Percentiles rank a stretch among this genome's conserved stretches.
These are phyloP conservation scores for Monosporascus sp. DNA, from an alignment of 2,329 filamentous ascomycete genomes.

Conservation along the genomic window DNA sequence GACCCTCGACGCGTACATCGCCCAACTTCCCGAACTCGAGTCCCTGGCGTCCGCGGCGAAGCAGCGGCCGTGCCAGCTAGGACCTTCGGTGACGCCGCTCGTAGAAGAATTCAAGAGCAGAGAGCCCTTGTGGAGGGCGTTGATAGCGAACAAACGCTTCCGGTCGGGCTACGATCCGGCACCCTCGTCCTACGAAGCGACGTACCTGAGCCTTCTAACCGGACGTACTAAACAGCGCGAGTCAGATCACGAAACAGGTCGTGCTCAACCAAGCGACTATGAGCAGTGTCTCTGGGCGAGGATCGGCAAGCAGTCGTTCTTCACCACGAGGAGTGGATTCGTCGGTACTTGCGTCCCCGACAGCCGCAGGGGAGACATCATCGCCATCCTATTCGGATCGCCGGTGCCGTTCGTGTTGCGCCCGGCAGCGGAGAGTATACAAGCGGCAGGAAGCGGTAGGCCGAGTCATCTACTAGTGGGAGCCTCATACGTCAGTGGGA, in stretches of 20 bases:
- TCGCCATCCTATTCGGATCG: constrained; percentile 6
- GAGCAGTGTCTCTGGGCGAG: not conserved
- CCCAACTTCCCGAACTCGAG: not conserved
- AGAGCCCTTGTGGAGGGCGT: constrained; percentile 1
- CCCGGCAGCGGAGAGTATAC: not conserved
- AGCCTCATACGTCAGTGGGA: constrained; percentile 4
- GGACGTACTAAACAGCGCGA: not conserved
- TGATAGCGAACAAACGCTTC: constrained; percentile 1
- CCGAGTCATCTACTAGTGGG: constrained; percentile 1
- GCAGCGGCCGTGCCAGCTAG: too few species aligned
- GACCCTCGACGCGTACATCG: not conserved
- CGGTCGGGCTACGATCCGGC: constrained; percentile 3
- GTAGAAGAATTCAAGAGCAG: not conserved
- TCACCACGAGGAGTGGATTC: constrained; percentile 4
- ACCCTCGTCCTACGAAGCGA: constrained; percentile 3
- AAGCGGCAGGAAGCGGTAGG: not conserved
- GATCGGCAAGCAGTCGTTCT: constrained; percentile 1
- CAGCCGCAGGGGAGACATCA: constrained; percentile 3
- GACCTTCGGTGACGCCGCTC: not conserved
- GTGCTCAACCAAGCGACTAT: not conserved
- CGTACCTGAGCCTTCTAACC: not conserved
- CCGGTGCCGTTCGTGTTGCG: constrained; percentile 4
- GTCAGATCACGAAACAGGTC: too few species aligned
- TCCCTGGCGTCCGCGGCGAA: too few species aligned
- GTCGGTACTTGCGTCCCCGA: constrained; percentile 4